Conservation (phyloP, 495 filamentous ascomycete species). For the Daldinia decipiens region DNA sequence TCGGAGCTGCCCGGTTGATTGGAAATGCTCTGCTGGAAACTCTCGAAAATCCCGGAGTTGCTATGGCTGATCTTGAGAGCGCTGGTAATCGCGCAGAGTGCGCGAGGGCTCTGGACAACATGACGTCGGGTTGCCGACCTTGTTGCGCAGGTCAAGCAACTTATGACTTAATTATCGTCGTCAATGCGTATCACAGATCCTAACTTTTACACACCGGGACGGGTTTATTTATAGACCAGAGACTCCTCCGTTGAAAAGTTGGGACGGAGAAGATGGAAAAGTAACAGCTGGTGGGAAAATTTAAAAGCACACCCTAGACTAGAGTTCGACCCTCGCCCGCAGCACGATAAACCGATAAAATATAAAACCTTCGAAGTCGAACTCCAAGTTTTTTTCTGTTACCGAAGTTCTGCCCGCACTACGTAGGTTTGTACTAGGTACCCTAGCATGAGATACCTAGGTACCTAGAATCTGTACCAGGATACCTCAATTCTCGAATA, state of each 20-base stretch:
- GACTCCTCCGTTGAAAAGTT: constrained; percentile 22
- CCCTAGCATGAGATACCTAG: not conserved
- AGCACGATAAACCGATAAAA: constrained; percentile 5
- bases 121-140: constrained; percentile 42
- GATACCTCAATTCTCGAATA: not conserved
- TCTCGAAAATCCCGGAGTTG: constrained; percentile 33
- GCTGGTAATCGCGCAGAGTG: constrained; percentile 49
- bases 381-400: constrained; percentile 29
- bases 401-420: constrained; percentile 33
- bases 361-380: constrained; percentile 6
- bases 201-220: constrained; percentile 1
- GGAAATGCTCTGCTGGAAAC: constrained; percentile 25
- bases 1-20: constrained; percentile 24
- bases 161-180: not conserved
- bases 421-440: constrained; percentile 11
- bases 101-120: constrained; percentile 56
- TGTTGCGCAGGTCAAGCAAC: constrained; percentile 13
- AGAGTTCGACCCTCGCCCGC: constrained; percentile 11
- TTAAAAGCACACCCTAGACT: constrained; percentile 17
- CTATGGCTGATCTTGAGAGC: constrained; percentile 43
- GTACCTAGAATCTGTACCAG: constrained; percentile 2
- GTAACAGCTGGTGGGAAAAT: constrained; percentile 29
- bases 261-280: constrained; percentile 24
- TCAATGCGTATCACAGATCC: constrained; percentile 5
- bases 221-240: constrained; percentile 10